Evolutionary conservation across 148 eudicot species (phyloP), one percentile per base, ranked within the genome.

Genomic region (Drosera capensis): DNA sequence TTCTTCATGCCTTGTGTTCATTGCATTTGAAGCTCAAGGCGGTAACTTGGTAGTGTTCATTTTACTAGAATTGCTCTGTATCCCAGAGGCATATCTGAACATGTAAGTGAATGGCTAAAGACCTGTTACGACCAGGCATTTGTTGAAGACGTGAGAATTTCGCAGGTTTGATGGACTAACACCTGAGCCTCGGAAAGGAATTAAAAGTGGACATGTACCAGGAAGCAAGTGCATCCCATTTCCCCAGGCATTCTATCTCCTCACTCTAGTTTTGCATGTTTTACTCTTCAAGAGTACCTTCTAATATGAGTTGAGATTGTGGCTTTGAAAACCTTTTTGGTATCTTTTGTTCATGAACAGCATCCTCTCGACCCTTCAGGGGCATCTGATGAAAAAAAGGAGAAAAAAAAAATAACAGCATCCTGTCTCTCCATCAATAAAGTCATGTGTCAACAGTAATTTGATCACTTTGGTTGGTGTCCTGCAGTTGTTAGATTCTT

Each of bases 211-310:
- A 34, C 99, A 80, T 73, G 80, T 90, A 57, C 95, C 99, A 17
- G 82, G 87, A 31, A 90, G 99, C 83, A 90, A 85, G 73, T 90
- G 95, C 63, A 54, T 90, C 36, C 85, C 99, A 37, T 90, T 84
- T 50, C 37, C 79, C 21, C 72, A 83, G 94, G 96, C 68, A 0
- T 50, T 45, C 7, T 23, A n/a, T 18, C 44, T 37, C 3, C 9
- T 20, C 23, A 17, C 5, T 17, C 14, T 7, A 41, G 3, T 41
- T 34, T 15, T 4, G n/a, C 38, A 2, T 11, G 5, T 34, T 34
- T 11, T 2, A 13, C n/a, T 15, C n/a, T 34, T 34, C 31, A 28
- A 28, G 4, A 4, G 6, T 34, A 9, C n/a, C 14, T 34, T 5
- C 13, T 34, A 9, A 2, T 34, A 34, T 4, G 14, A 11, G 3